These are phyloP conservation scores for Pseudogymnoascus sp. DNA, from an alignment of 2,329 filamentous ascomycete species.

Conservation along the genomic window DNA sequence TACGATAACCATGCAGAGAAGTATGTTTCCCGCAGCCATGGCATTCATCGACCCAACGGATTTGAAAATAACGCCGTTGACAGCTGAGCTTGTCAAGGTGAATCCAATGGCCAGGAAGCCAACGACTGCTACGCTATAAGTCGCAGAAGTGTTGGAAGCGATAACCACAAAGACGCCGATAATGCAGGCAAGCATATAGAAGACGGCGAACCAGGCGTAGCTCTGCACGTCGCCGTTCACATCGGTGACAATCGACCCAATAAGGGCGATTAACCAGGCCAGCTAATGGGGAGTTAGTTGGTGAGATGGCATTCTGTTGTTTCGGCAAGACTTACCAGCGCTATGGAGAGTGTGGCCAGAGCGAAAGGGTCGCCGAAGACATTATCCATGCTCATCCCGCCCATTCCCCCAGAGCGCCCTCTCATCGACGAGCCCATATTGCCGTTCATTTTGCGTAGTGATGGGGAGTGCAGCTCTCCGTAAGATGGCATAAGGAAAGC, in stretches of 20 bases:
- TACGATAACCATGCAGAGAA: constrained; percentile 89
- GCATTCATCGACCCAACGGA: constrained; percentile 70
- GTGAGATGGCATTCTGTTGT: not conserved
- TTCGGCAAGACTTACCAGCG: constrained; percentile 58
- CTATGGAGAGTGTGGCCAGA: constrained; percentile 87
- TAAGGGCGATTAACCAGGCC: constrained; percentile 89
- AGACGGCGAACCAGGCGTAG: constrained; percentile 86
- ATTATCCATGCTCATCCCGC: constrained; percentile 70
- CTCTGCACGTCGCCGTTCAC: constrained; percentile 47
- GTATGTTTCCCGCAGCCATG: constrained; percentile 84
- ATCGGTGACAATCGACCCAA: constrained; percentile 63
- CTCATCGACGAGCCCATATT: constrained; percentile 45
- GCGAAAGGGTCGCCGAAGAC: constrained; percentile 96
- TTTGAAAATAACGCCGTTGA: constrained; percentile 80
- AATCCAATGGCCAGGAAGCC: constrained; percentile 80
- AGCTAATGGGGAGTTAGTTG: constrained; percentile 50
- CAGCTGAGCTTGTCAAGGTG: constrained; percentile 76
- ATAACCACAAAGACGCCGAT: constrained; percentile 74
- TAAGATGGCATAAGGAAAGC: constrained; percentile 58
- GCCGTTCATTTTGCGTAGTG: constrained; percentile 74
- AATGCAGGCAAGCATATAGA: constrained; percentile 81
- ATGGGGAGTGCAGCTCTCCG: constrained; percentile 67
- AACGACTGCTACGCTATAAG: constrained; percentile 86
- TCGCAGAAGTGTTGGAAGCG: constrained; percentile 75
- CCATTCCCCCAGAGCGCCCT: constrained; percentile 45